Evolutionary conservation across 305 asterid species (phyloP).

Genomic region (Fraxinus angustifolia): DNA sequence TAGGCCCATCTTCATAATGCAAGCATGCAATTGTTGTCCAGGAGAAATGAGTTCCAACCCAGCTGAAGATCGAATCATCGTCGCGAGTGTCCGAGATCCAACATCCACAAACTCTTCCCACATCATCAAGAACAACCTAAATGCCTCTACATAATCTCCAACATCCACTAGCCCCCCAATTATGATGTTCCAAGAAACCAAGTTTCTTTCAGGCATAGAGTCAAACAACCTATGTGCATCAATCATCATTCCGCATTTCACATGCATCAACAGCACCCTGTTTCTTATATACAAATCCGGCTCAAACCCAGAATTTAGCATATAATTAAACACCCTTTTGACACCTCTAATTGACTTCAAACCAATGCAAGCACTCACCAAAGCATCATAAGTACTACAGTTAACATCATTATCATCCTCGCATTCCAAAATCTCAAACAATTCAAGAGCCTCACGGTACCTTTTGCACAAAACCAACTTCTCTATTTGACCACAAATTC

Average conservation of each 20-base stretch:
- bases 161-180: constrained; percentile 67
- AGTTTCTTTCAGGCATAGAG: constrained; percentile 57
- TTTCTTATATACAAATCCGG: constrained; percentile 70
- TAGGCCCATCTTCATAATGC: constrained; percentile 55
- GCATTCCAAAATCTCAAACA: constrained; percentile 65
- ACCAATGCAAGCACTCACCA: constrained; percentile 66
- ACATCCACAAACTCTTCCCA: constrained; percentile 44
- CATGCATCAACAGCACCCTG: constrained; percentile 65
- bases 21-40: constrained; percentile 66
- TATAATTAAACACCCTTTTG: constrained; percentile 53
- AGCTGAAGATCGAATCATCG: constrained; percentile 63
- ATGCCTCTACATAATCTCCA: constrained; percentile 57
- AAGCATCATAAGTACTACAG: constrained; percentile 55
- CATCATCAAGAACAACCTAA: constrained; percentile 56
- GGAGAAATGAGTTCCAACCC: constrained; percentile 59
- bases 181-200: constrained; percentile 67
- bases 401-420: constrained; percentile 35
- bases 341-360: constrained; percentile 60
- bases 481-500: constrained; percentile 61
- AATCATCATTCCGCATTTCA: constrained; percentile 74
- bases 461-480: constrained; percentile 56
- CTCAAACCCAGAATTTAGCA: constrained; percentile 39
- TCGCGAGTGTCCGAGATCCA: constrained; percentile 47
- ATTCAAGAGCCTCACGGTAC: constrained; percentile 63
- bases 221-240: constrained; percentile 70